Base-by-base conservation (phyloP, 306 rosid genomes). In the Psophocarpus tetragonolobus region DNA sequence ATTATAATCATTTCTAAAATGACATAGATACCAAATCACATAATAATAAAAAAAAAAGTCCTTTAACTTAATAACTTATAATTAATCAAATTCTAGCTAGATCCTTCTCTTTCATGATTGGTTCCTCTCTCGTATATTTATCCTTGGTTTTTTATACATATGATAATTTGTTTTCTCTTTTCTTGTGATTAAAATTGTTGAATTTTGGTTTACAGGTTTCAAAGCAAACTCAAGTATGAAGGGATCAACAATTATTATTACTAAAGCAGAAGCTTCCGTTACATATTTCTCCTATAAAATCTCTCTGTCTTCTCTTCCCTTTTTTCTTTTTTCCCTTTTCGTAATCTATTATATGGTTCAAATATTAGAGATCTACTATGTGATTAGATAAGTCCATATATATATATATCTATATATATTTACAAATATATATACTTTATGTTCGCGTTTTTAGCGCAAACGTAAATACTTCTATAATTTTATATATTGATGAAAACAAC, bases 191-290 rank as follows among this genome's bases (percentile, higher is more conserved):
- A 27, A 39, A 33, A 60, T 29, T 21, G 62, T 51, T 27, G 71
- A 56, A 60, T 77, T 82, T 75, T 38, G 54, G 61, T 72, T 72
- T 36, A 26, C 85, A 89, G 93, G 93, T 89, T 60, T 81, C 91
- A 80, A 89, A 87, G 83, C 72, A 84, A 76, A 45, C 76, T 17
- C 82, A 81, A 69, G 74, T 12, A 18, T 66, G 72, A 78, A 77
- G 0, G 15, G 35, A 38, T 68, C 60, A 71, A 77, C 80, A 35
- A 64, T 84, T 50, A 44, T 57, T 82, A 75, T 38, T 66, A 79
- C 50, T 20, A 69, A 83, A 77, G 64, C 57, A 45, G 78, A 82
- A 76, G 86, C 82, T 61, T 80, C 69, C 38, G 26, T 30, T 77
- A 20, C 29, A 54, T 45, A 62, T 71, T 75, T 84, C 82, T 75